These are phyloP conservation scores for Metschnikowia shivogae DNA, from an alignment of 805 yeast species.

Conservation along the genomic window DNA sequence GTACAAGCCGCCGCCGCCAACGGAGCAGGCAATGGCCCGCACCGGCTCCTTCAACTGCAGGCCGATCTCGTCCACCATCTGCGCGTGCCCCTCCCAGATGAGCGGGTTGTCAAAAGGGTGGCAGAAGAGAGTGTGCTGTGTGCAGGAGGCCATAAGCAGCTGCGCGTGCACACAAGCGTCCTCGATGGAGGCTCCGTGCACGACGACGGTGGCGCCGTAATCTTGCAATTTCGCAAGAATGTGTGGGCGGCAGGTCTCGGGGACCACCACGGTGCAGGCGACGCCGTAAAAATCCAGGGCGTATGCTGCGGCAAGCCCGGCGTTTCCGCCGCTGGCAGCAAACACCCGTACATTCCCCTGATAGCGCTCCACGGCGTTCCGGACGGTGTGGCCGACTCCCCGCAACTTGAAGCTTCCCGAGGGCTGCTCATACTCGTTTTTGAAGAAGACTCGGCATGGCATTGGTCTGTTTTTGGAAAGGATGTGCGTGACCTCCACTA, in stretches of 20 bases:
- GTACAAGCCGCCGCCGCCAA: slow-evolving; percentile 58
- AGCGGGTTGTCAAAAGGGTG: slow-evolving; percentile 51
- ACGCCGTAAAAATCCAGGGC: slow-evolving; percentile 36
- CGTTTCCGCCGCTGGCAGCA: slow-evolving; percentile 56
- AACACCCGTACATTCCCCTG: slow-evolving; percentile 35
- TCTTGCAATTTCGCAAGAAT: slow-evolving; percentile 44
- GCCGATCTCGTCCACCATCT: slow-evolving; percentile 35
- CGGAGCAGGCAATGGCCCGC: slow-evolving; percentile 49
- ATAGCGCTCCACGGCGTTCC: slow-evolving; percentile 4
- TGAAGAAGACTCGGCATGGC: slow-evolving; percentile 41
- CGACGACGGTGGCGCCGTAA: slow-evolving; percentile 49
- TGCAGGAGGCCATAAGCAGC: slow-evolving; percentile 19
- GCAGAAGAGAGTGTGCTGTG: slow-evolving; percentile 38
- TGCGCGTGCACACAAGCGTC: slow-evolving; percentile 49
- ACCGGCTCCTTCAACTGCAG: slow-evolving; percentile 25
- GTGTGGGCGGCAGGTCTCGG: slow-evolving; percentile 42
- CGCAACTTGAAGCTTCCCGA: slow-evolving; percentile 56
- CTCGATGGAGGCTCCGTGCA: slow-evolving; percentile 44
- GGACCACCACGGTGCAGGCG: slow-evolving; percentile 61
- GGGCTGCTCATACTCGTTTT: slow-evolving; percentile 52
- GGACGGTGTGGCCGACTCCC: slow-evolving; percentile 49
- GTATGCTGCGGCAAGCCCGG: slow-evolving; percentile 52
- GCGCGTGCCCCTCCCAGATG: slow-evolving; percentile 54
- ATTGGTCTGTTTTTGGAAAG: slow-evolving; percentile 10
- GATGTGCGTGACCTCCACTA: slow-evolving; percentile 33